Evolutionary conservation across 768 basidiomycete species (phyloP), one percentile per base, ranked within the genome.

Genomic region (Lactarius deliciosus): DNA sequence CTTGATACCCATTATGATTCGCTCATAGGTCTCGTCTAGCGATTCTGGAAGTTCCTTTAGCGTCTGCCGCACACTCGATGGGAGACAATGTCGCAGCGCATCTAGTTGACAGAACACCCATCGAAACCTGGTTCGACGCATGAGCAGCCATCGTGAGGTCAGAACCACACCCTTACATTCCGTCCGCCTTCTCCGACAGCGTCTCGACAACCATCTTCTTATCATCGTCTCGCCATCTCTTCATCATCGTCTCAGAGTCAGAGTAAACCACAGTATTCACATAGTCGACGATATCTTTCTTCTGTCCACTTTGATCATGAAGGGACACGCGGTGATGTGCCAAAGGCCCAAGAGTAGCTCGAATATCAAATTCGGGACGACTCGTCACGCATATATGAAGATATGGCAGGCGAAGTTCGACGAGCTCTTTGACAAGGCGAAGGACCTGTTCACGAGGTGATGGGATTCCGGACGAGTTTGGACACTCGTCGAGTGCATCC

Each of bases 201-300:
- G 45, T n/a, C 45, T 47, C 45, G 9, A 47, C 45, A n/a, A 47
- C 45, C 45, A 47, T 47, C n/a, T 47, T 47, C 45, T 47, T 47
- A 20, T 47, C 45, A 3, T 22, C 20, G 2, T 47, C 45, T 10
- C 45, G 45, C 45, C 45, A 47, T 9, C 10, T 47, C 45, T 47
- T 47, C 45, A 47, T 47, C 45, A n/a, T 47, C 45, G 45, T 47
- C 45, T 47, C 45, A 4, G 45, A 41, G 40, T 47, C 45, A 22
- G n/a, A 47, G n/a, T n/a, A 47, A 9, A 47, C 45, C 3, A 47
- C n/a, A 22, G 45, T 2, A 47, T 47, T 47, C 20, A 47, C 45
- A 11, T 47, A 47, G 10, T 47, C 45, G n/a, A 47, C 45, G 10
- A 47, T 47, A 3, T 47, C 45, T n/a, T 22, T 47, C 45, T 47